Evolutionary conservation across 345 rosid genomes (phyloP), one percentile per base, ranked within the genome.

Genomic region (Angophora floribunda): DNA sequence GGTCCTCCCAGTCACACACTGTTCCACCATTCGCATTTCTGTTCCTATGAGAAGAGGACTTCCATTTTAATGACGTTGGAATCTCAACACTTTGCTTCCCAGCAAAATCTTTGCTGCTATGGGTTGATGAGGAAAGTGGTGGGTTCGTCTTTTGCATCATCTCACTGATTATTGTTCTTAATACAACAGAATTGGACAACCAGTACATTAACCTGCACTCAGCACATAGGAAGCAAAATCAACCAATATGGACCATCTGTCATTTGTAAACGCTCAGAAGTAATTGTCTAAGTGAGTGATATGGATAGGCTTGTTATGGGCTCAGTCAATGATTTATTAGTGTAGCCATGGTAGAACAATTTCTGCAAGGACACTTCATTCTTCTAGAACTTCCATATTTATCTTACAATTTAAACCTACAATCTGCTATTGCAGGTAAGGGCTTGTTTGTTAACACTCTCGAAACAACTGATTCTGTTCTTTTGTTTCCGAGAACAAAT

Each of bases 151-250:
- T 92, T 88, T 88, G 88, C 67, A 50, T 88, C 26, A 89, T 92
- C 89, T 93, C 95, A 91, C 95, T 92, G 89, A 97, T 88, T 88
- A 95, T 92, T 89, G 95, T 93, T 91, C 99, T 93, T 91, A 97
- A 91, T 82, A 94, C 93, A 59, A 97, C 94, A 51, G 95, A 93
- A 89, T 97, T 96, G 86, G 99, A 97, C 91, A 96, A 88, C 99
- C 99, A 97, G 92, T 96, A 97, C 87, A 98, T 96, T 91, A 97
- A 92, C 93, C 99, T 97, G 96, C 50, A 88, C 88, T 90, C 82
- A 80, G 41, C 85, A 61, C 53, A 41, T 78, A 70, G 53, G 53
- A 49, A 36, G 82, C 49, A 36, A 75, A 75, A 75, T 75, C 82
- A 75, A 75, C 82, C 49, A 17, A 17, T 75, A 75, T 75, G 47